phyloP scores from a whole-genome alignment of 495 filamentous ascomycete species.

The Penicillium diatomitis region DNA sequence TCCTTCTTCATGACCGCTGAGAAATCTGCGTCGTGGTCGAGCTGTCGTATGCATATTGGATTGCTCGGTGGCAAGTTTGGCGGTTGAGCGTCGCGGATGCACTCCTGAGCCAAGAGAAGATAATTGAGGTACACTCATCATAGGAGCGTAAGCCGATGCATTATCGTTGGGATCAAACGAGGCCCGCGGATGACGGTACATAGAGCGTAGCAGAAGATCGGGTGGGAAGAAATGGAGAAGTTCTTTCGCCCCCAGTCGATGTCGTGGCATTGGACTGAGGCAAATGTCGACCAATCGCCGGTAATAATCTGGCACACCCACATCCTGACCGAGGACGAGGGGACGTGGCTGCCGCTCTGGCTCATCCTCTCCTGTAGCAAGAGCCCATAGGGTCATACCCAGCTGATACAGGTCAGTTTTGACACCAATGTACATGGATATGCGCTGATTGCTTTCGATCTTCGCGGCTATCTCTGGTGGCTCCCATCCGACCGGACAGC shows the following conservation, averaged over 20 bases:
- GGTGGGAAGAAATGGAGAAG: constrained; percentile 43
- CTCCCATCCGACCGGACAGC: constrained; percentile 96
- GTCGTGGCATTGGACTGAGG: constrained; percentile 44
- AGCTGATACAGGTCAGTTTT: constrained; percentile 94
- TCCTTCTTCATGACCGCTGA: constrained; percentile 6
- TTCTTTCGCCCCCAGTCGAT: constrained; percentile 48
- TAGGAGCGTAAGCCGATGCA: no score
- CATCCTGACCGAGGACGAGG: constrained; percentile 38
- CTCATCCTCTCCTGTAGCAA: constrained; percentile 81
- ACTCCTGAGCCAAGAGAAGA: no score
- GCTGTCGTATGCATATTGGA: neutral
- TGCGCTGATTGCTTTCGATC: constrained; percentile 84
- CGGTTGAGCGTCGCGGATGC: no score
- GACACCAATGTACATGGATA: constrained; percentile 97
- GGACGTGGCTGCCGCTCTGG: constrained; percentile 76
- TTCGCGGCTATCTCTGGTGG: constrained; percentile 83
- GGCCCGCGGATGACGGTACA: no score
- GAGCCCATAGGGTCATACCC: constrained; percentile 94
- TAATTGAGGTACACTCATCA: no score
- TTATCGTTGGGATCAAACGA: no score
- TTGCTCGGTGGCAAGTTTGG: neutral
- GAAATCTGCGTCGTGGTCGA: constrained; percentile 8
- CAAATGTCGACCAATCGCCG: constrained; percentile 49
- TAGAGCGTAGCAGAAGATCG: constrained; percentile 4
- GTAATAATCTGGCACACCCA: constrained; percentile 50